Evolutionary conservation across 768 basidiomycete species (phyloP), one percentile per base, ranked within the genome.

Genomic region (Melanogaster broomeanus): DNA sequence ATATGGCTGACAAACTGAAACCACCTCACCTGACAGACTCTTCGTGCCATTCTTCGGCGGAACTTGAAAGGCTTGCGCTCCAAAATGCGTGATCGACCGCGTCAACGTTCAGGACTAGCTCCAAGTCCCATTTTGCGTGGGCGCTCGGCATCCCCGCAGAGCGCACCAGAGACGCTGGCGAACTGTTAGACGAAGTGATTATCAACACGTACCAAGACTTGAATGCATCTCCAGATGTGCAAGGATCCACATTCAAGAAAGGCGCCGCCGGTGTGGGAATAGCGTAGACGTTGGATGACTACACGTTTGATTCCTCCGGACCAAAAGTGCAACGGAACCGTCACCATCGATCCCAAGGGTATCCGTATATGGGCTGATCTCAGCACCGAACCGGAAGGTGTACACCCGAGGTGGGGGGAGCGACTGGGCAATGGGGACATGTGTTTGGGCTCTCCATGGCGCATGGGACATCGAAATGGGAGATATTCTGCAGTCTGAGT

Each of bases 21-120:
- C 37, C 90, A 88, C 16, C 84, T 98, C 25, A 82, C 88, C 45
- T 84, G 85, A 18, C 90, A 93, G 65, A 96, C 93, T 10, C 66
- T 97, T 96, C 74, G 93, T 95, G 8, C 80, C 98, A 56, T 98
- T 98, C 78, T 98, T 90, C 66, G 93, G 88, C 19, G 94, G 94
- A n/a, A n/a, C n/a, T n/a, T n/a, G n/a, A 1, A 79, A 83, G 8
- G 83, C 85, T 37, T 98, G 89, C 67, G 93, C 97, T 0, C 97
- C 97, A 0, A 85, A 85, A 47, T 98, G 94, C 67, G 71, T 88
- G 61, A 86, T 98, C 56, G 93, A 98, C 67, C 90, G 84, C n/a
- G 69, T 83, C 51, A 93, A 97, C 62, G 93, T 96, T 56, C 93
- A 97, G 64, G 88, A 93, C 51, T 98, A 84, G 61, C 79, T 96